Evolutionary conservation across 225 moss, liverwort and hornwort species (phyloP).

Genomic region (Bryum argenteum): DNA sequence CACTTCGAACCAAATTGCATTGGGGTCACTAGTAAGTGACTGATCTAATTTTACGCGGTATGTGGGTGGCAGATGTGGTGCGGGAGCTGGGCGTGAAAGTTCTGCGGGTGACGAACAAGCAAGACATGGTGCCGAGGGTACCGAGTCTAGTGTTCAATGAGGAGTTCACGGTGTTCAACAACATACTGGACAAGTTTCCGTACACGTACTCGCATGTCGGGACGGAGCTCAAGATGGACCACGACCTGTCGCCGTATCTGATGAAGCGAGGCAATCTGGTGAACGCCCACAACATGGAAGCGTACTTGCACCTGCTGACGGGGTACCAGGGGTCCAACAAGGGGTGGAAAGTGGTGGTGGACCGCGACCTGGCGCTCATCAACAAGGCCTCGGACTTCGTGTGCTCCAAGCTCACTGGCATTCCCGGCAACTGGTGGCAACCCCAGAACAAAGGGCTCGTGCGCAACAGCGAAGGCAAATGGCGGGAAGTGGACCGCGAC

Average conservation of each 20-base stretch:
- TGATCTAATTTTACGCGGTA: neutral
- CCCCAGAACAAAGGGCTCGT: constrained; percentile 60
- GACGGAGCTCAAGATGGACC: constrained; percentile 37
- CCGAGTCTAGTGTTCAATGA: constrained; percentile 53
- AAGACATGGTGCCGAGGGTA: constrained; percentile 58
- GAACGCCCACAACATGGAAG: constrained; percentile 63
- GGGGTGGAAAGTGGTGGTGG: constrained; percentile 25
- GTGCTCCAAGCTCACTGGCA: constrained; percentile 32
- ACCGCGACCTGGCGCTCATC: constrained; percentile 60
- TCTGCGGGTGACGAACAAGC: constrained; percentile 50
- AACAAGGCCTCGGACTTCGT: constrained; percentile 57
- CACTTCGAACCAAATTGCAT: too few species aligned
- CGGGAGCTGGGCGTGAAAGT: constrained; percentile 63
- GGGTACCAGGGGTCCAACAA: constrained; percentile 37
- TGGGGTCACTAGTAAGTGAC: too few species aligned
- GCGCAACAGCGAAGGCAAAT: constrained; percentile 32
- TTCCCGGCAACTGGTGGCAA: constrained; percentile 81
- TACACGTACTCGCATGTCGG: constrained; percentile 75
- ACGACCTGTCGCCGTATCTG: constrained; percentile 47
- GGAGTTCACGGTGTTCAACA: constrained; percentile 32
- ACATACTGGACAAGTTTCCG: constrained; percentile 51
- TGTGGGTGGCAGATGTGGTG: constrained; percentile 21
- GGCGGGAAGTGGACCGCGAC: constrained; percentile 38
- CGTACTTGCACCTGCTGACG: constrained; percentile 65
- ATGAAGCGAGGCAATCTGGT: constrained; percentile 23